Base-by-base conservation (phyloP, 2,329 filamentous ascomycete genomes). In the Pseudogymnoascus sp. region DNA sequence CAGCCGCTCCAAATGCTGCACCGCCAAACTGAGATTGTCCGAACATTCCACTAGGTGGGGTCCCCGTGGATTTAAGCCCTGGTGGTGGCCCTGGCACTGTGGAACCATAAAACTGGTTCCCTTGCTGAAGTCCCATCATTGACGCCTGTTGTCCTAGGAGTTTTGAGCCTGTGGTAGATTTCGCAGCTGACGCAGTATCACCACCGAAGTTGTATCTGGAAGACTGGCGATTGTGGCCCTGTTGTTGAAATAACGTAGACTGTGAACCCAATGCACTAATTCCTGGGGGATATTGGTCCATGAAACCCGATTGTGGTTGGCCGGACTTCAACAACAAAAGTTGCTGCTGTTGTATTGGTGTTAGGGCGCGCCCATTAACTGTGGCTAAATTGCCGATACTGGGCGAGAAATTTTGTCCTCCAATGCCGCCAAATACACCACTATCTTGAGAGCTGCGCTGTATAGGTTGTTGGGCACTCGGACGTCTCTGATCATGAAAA, bases 31-130 rank as follows among this genome's bases (percentile, higher is more conserved):
- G 90, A 58, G 89, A 88, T 75, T 97, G 92, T 30, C 91, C 90
- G 75, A 97, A 97, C 84, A 97, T 94, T 67, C 86, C 84, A 62
- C 90, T 92, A 14, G 94, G 93, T 63, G 94, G 93, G 16, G 93
- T 97, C 42, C 92, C 91, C 2, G 92, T 92, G 22, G 93, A 95
- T 78, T 99, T 99, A 28, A 99, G 81, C 8, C 94, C 94, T 0
- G 94, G 95, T 64, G 94, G 94, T 28, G 95, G 94, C 3, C 92
- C 93, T 70, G 95, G 91, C 71, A 97, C 91, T 8, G 90, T 90
- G 61, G 86, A 87, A 58, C 87, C 84, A 74, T 94, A 97, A 73
- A 91, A 94, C 66, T 90, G 89, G 66, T 82, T 84, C 67, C 81
- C 75, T 74, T 84, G 75, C 69, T 86, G 83, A 41, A 79, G 77